These are phyloP conservation scores for Trichocladium antarcticum DNA, from an alignment of 495 filamentous ascomycete genomes.

Conservation along the genomic window DNA sequence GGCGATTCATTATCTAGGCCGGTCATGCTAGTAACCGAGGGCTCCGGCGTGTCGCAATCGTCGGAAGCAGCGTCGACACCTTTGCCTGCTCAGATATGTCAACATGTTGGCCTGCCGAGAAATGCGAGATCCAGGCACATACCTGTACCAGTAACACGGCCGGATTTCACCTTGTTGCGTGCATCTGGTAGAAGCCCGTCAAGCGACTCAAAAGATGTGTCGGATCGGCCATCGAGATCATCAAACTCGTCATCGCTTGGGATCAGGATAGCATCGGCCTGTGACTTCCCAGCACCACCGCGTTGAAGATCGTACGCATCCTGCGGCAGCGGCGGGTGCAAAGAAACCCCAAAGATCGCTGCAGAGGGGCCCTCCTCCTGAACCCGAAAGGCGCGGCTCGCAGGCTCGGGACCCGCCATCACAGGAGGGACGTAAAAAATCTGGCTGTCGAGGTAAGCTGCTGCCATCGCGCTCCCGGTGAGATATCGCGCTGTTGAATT, in stretches of 20 bases:
- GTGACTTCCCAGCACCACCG: slow-evolving; percentile 1
- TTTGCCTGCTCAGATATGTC: slow-evolving; percentile 16
- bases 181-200: slow-evolving; percentile 10
- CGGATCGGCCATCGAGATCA: slow-evolving; percentile 12
- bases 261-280: slow-evolving; percentile 8
- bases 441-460: slow-evolving; percentile 12
- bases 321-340: slow-evolving; percentile 7
- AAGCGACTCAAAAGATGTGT: slow-evolving; percentile 13
- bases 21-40: slow-evolving; percentile 10
- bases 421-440: slow-evolving; percentile 14
- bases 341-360: slow-evolving; percentile 12
- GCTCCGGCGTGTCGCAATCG: slow-evolving; percentile 13
- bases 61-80: slow-evolving; percentile 11
- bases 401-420: slow-evolving; percentile 5
- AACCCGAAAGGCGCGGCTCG: slow-evolving; percentile 6
- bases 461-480: slow-evolving; percentile 5
- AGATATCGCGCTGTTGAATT: slow-evolving; percentile 9
- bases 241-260: slow-evolving; percentile 14
- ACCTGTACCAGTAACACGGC: slow-evolving; percentile 16
- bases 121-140: slow-evolving; percentile 17
- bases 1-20: slow-evolving; percentile 4
- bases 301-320: slow-evolving; percentile 7
- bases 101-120: slow-evolving; percentile 7
- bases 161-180: slow-evolving; percentile 8
- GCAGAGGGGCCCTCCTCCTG: slow-evolving; percentile 6